A percentile compares a stretch with the other conserved stretches of the same genome.
These are phyloP conservation scores for Lagerstroemia fauriei DNA, from an alignment of 441 rosid genomes.

Conservation along the genomic window DNA sequence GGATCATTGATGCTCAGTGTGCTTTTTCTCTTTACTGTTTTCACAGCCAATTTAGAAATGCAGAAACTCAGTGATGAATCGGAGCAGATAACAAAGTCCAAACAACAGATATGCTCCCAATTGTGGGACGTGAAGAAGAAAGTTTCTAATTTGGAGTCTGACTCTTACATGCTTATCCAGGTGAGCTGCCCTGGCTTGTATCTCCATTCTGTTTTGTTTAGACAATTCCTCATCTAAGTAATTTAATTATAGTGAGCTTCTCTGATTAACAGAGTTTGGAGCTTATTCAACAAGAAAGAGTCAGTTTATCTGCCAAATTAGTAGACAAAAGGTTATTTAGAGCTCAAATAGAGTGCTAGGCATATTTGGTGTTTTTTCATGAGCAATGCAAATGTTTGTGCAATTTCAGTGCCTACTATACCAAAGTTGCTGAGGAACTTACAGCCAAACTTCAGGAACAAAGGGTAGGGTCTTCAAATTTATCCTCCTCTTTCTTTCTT, in stretches of 20 bases:
- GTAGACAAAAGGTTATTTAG: conserved; percentile 50
- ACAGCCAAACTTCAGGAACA: conserved; percentile 54
- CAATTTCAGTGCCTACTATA: conserved; percentile 50
- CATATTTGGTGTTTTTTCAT: background rate
- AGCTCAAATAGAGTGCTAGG: conserved; percentile 22
- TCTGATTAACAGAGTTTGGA: conserved; percentile 43
- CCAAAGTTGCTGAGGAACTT: conserved; percentile 50
- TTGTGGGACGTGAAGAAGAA: conserved; percentile 62
- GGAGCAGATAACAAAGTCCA: conserved; percentile 51
- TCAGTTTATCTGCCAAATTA: conserved; percentile 49
- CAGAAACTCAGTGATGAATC: conserved; percentile 50
- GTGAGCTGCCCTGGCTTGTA: conserved; percentile 28
- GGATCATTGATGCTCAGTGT: background rate
- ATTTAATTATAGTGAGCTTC: background rate
- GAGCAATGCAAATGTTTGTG: conserved; percentile 5
- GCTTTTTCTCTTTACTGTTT: background rate
- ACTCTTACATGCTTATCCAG: conserved; percentile 59
- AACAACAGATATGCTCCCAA: conserved; percentile 55
- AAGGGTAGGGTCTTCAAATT: conserved; percentile 45
- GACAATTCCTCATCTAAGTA: background rate
- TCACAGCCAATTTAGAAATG: conserved; percentile 55
- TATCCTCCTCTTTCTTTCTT: conserved; percentile 16
- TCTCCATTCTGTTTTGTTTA: conserved; percentile 3
- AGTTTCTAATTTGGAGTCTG: conserved; percentile 55
- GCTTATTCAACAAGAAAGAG: conserved; percentile 62